Evolutionary conservation across 257 asterid genomes (phyloP).

Genomic region (Henckelia pumila): DNA sequence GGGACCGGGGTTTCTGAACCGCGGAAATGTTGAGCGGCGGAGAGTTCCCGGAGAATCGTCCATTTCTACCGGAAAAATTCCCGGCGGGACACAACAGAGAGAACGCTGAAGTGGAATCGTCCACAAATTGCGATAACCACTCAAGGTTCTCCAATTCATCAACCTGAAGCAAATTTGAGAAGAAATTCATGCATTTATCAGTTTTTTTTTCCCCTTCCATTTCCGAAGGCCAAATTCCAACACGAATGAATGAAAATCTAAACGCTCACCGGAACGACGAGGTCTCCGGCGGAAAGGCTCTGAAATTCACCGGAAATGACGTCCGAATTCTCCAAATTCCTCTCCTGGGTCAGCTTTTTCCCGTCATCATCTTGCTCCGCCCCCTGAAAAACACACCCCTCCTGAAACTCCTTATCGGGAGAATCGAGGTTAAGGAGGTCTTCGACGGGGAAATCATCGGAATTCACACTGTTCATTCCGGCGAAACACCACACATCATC

Average conservation of each 20-base stretch:
- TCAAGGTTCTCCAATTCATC: constrained; percentile 77
- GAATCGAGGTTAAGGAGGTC: constrained; percentile 93
- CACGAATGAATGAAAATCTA: not conserved
- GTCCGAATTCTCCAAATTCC: constrained; percentile 34
- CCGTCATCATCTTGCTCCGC: constrained; percentile 36
- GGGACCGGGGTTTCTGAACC: constrained; percentile 28
- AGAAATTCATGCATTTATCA: not conserved
- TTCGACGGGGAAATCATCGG: constrained; percentile 91
- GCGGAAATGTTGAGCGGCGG: constrained; percentile 29
- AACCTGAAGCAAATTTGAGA: constrained; percentile 35
- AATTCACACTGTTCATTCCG: constrained; percentile 46
- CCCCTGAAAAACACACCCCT: constrained; percentile 25
- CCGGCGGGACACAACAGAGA: constrained; percentile 46
- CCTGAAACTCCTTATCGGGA: constrained; percentile 66
- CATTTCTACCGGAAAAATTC: constrained; percentile 35
- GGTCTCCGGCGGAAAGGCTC: constrained; percentile 58
- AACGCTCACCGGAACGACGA: constrained; percentile 65
- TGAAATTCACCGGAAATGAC: constrained; percentile 55
- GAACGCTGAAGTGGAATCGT: constrained; percentile 52
- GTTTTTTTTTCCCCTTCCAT: not conserved
- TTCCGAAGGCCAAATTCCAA: not conserved
- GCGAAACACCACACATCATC: constrained; percentile 71
- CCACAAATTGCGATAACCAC: constrained; percentile 79
- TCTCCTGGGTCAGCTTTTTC: constrained; percentile 30
- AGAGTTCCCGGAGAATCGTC: constrained; percentile 26